Percentiles rank a stretch among this genome's conserved stretches.
Evolutionary conservation across 257 asterid species (phyloP).

Genomic region (Salvia rosmarinus): DNA sequence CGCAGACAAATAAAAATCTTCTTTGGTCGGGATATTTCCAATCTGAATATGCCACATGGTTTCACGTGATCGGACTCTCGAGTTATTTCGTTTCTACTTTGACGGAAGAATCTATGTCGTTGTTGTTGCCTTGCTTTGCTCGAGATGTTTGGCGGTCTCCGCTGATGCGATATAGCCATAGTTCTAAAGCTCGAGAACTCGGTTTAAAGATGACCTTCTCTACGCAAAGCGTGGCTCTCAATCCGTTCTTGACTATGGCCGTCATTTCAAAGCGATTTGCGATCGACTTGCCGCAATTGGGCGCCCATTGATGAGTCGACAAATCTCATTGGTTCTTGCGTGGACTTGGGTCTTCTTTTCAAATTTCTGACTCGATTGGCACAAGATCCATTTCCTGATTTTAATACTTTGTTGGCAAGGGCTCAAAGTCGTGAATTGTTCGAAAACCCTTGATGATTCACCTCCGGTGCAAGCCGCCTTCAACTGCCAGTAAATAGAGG

Average conservation of each 20-base stretch:
- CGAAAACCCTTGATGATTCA: not conserved
- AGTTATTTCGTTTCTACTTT: not conserved
- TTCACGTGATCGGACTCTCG: not conserved
- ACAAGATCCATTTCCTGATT: not conserved
- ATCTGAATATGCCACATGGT: not conserved
- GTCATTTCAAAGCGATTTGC: not conserved
- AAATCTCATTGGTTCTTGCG: conserved; percentile 13
- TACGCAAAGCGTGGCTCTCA: not conserved
- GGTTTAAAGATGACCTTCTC: not conserved
- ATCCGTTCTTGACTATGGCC: not conserved
- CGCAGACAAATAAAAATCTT: not conserved
- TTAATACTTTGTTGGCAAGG: not conserved
- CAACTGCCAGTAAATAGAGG: not conserved
- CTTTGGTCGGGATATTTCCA: not conserved
- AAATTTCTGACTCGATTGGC: not conserved
- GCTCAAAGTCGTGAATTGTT: not conserved
- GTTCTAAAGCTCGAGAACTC: conserved; percentile 11
- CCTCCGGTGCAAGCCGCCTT: not conserved
- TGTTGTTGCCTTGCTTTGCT: not conserved
- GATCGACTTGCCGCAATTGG: not conserved
- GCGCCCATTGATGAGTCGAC: not conserved
- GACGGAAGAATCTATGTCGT: not conserved
- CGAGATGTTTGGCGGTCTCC: not conserved
- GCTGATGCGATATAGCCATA: not conserved
- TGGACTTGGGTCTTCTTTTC: not conserved